Evolutionary conservation across 345 rosid genomes (phyloP).

Genomic region (Rhodomyrtus tomentosa): DNA sequence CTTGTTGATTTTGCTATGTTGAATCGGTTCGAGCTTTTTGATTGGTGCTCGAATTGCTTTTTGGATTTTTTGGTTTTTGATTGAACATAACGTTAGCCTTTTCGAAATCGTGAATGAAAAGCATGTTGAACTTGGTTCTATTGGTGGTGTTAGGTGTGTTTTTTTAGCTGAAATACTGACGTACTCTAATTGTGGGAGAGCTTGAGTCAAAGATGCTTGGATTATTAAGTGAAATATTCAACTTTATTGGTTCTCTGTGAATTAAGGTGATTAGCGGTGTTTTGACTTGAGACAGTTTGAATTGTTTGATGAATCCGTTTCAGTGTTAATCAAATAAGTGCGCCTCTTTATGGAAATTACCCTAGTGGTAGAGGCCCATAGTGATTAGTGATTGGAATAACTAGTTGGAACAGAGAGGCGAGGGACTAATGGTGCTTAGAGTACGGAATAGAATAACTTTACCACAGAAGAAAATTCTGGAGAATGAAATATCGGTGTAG

Average conservation of each 20-base stretch:
- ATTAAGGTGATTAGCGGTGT: background rate
- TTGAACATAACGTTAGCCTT: background rate
- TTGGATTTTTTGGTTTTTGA: too few relatives aligned
- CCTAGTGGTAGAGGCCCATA: background rate
- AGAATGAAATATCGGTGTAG: background rate
- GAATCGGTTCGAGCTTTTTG: background rate
- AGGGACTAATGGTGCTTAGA: background rate
- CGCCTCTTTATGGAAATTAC: background rate
- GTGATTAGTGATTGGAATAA: background rate
- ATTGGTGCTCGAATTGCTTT: too few relatives aligned
- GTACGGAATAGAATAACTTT: background rate
- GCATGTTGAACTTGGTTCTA: background rate
- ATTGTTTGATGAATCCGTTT: background rate
- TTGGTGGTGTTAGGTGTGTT: background rate
- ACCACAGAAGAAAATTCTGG: background rate
- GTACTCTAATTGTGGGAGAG: background rate
- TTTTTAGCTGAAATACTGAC: background rate
- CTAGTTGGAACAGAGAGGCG: background rate
- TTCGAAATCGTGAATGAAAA: background rate
- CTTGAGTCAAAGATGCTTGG: background rate
- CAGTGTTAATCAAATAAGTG: background rate
- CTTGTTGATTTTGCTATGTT: background rate
- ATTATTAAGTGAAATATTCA: background rate
- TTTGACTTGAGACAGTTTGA: background rate
- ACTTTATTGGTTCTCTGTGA: background rate